Evolutionary conservation across 2,329 filamentous ascomycete genomes (phyloP), one percentile per base, ranked within the genome.

Genomic region (Teratosphaeria viscida): DNA sequence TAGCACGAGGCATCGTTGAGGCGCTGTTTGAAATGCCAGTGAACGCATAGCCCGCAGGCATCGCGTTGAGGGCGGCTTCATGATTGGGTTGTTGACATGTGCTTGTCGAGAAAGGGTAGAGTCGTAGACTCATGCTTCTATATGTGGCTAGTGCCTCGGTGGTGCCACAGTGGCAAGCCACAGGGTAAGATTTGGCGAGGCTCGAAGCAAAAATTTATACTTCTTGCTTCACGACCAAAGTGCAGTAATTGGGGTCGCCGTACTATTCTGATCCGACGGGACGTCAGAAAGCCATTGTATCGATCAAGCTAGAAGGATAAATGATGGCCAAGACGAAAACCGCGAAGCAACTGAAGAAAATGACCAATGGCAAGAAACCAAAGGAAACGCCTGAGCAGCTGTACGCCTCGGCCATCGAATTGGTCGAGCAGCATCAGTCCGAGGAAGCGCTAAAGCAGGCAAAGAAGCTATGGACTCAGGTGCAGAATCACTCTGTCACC

Each of bases 381-480:
- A 77, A 77, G 65, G 77, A 80, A 65, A 77, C 80, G 32, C 79
- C 82, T 5, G 77, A 81, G 62, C 73, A 80, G 60, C 76, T 87
- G 43, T 79, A 85, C 63, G 77, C 79, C 54, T 76, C 83, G 70
- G 82, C 84, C 7, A 78, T 80, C 14, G 73, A 77, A 23, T 75
- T 83, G 39, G 75, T 86, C 37, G 81, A 85, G 65, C 83, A 82
- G 35, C 81, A 79, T 53, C 79, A 85, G 62, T 77, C 82, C 2
- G 79, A 83, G 56, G 78, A 79, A 62, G 84, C 84, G 27, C 78
- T 86, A 27, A 70, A 77, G 54, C 68, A 79, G 39, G 83, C 82
- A 55, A 75, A 80, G 66, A 76, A 79, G 65, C 82, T 82, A 1
- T 76, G 85, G 65, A 72, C 70, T 66, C 74, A 73, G 62, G 79